Base-by-base conservation (phyloP, 2,329 filamentous ascomycete species). In the Aspergillus pseudotamarii region DNA sequence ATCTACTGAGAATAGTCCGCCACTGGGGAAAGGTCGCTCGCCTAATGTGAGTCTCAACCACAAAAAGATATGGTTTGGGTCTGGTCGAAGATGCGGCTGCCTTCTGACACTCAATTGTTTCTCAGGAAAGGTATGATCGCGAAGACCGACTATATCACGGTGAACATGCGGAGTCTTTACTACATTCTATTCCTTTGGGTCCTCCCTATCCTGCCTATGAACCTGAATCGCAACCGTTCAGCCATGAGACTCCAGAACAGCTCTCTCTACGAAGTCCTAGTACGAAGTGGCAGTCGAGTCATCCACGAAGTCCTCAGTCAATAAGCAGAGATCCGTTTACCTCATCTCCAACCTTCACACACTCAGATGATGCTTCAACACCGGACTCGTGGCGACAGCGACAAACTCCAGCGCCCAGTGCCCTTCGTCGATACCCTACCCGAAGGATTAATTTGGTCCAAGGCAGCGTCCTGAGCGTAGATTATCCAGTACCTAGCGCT, bases 391-490 rank as follows among this genome's bases (percentile, higher is more conserved):
- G 46, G 46, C 23, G 26, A 10, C 46, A 30, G 14, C 46, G 46
- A n/a, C 46, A 50, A 19, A 50, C 46, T 1, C 46, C 46, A 16
- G 46, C 46, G 2, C 46, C 46, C 26, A 28, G 46, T 26, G 46
- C 46, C 6, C 85, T 98, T 71, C 94, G 94, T 82, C 92, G 95
- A 68, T 96, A 93, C 82, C 91, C 92, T 68, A 98, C 95, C 62
- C 89, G 95, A 81, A 98, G 97, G 82, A 92, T 99, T 80, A 98
- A 98, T 86, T 91, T 99, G 62, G 93, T 96, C 23, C 94, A 98
- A 81, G 94, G 94, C 75, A 94, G 92, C 73, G 94, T 98, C 69
- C 86, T 99, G 79, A 97, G 93, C 80, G 91, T 96, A 72, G 94
- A 98, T 80, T 97, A 99, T 78, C 94, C 94, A 3, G 95, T 98